Percentiles rank a stretch among this genome's conserved stretches.
Conservation (phyloP, 2,329 filamentous ascomycete genomes). For the Fusarium sacchari region DNA sequence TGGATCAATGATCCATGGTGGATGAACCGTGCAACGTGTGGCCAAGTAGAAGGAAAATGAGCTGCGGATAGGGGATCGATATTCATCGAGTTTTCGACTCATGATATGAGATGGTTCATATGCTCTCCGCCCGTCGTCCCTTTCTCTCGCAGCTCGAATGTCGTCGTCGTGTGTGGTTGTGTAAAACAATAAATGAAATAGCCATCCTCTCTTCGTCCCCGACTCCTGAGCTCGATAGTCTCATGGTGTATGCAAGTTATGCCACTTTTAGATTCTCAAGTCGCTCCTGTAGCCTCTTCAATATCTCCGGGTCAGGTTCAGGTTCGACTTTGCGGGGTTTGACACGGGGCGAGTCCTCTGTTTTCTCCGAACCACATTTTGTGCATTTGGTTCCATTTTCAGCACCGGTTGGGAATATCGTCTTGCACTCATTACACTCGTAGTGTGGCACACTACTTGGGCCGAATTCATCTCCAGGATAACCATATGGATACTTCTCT, state of each 20-base stretch:
- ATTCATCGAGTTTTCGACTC: slow-evolving; percentile 21
- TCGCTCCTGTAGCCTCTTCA: slow-evolving; percentile 67
- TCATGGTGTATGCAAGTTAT: slow-evolving; percentile 24
- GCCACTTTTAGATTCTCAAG: slow-evolving; percentile 57
- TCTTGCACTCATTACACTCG: slow-evolving; percentile 71
- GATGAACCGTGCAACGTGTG: slow-evolving; percentile 28
- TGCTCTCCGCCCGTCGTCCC: slow-evolving; percentile 13
- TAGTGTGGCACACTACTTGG: slow-evolving; percentile 62
- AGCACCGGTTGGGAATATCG: slow-evolving; percentile 62
- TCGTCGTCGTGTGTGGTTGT: slow-evolving; percentile 21
- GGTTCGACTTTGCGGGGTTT: slow-evolving; percentile 70
- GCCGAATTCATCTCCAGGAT: slow-evolving; percentile 72
- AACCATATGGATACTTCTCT: slow-evolving; percentile 75
- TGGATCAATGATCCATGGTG: slow-evolving; percentile 6
- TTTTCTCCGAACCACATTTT: slow-evolving; percentile 70
- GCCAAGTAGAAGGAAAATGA: slow-evolving; percentile 33
- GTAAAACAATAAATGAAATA: slow-evolving; percentile 32
- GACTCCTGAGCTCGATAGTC: neutral
- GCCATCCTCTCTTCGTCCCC: slow-evolving; percentile 38
- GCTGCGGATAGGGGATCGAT: slow-evolving; percentile 15
- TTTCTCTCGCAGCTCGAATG: slow-evolving; percentile 27
- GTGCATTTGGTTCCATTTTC: slow-evolving; percentile 65
- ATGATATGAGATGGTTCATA: slow-evolving; percentile 5
- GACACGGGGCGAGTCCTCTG: slow-evolving; percentile 66
- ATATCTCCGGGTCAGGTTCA: slow-evolving; percentile 68